Evolutionary conservation across 2,329 filamentous ascomycete species (phyloP).

Genomic region (Aureobasidium melanogenum): DNA sequence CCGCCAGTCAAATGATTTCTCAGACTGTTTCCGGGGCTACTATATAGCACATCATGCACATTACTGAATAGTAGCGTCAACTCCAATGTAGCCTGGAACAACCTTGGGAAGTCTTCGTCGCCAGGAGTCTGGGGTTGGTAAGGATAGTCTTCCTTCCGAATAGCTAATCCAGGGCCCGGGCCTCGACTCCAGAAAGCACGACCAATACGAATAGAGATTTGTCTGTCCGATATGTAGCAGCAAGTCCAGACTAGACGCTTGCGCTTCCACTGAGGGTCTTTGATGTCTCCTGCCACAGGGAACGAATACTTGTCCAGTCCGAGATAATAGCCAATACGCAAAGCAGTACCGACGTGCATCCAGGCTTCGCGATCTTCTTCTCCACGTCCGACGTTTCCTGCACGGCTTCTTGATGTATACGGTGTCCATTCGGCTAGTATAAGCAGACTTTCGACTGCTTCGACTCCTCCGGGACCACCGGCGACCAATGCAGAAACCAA

Average conservation of each 20-base stretch:
- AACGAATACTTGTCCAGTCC: constrained; percentile 62
- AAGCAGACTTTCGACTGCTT: constrained; percentile 61
- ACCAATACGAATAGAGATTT: constrained; percentile 62
- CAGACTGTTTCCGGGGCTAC: constrained; percentile 59
- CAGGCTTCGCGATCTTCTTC: constrained; percentile 67
- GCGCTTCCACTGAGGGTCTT: constrained; percentile 51
- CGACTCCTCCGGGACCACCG: constrained; percentile 57
- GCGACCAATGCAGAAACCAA: constrained; percentile 59
- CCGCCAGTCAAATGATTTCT: constrained; percentile 62
- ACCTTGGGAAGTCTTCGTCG: constrained; percentile 57
- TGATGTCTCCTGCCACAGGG: constrained; percentile 49
- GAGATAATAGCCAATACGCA: constrained; percentile 62
- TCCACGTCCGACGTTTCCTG: constrained; percentile 57
- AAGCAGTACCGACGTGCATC: constrained; percentile 66
- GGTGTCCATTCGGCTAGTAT: constrained; percentile 67
- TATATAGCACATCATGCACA: constrained; percentile 65
- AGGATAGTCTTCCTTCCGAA: constrained; percentile 59
- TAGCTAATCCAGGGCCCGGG: constrained; percentile 56
- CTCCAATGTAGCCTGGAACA: constrained; percentile 64
- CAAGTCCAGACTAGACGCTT: constrained; percentile 61
- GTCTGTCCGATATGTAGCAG: constrained; percentile 58
- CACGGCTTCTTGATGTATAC: constrained; percentile 51
- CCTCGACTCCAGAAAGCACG: constrained; percentile 67
- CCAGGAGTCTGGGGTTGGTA: constrained; percentile 49
- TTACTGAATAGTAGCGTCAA: constrained; percentile 65